phyloP scores from a whole-genome alignment of 306 rosid species.

The Mucuna pruriens region DNA sequence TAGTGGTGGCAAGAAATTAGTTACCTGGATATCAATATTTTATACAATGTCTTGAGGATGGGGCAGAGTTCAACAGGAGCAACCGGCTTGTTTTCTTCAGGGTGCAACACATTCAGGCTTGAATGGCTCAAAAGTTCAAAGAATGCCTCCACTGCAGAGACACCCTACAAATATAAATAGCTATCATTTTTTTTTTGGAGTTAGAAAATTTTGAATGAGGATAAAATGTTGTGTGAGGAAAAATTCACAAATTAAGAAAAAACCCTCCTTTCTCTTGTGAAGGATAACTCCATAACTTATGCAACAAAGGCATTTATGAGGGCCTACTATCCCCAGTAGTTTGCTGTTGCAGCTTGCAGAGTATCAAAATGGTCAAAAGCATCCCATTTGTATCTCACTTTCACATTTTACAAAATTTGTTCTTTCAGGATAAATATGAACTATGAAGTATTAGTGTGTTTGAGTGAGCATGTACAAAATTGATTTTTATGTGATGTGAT shows the following conservation, averaged over 20 bases:
- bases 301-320: neutral
- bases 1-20: constrained; percentile 3
- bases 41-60: constrained; percentile 81
- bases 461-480: too few species aligned
- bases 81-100: constrained; percentile 83
- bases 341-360: neutral
- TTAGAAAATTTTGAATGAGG: neutral
- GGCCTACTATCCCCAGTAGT: neutral
- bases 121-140: constrained; percentile 89
- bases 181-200: neutral
- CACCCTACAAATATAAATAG: constrained; percentile 62
- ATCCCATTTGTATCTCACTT: neutral
- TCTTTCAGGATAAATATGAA: neutral
- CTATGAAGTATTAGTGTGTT: neutral
- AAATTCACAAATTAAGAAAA: neutral
- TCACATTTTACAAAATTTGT: constrained; percentile 15
- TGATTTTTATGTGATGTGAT: too few species aligned
- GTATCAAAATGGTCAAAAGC: neutral
- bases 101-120: constrained; percentile 82
- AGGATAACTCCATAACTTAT: neutral
- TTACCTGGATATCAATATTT: constrained; percentile 81
- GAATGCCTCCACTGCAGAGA: constrained; percentile 86
- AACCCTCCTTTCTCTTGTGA: neutral
- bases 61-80: constrained; percentile 97
- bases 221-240: neutral